Evolutionary conservation across 345 rosid genomes (phyloP).

Genomic region (Raphanus raphanistrum): DNA sequence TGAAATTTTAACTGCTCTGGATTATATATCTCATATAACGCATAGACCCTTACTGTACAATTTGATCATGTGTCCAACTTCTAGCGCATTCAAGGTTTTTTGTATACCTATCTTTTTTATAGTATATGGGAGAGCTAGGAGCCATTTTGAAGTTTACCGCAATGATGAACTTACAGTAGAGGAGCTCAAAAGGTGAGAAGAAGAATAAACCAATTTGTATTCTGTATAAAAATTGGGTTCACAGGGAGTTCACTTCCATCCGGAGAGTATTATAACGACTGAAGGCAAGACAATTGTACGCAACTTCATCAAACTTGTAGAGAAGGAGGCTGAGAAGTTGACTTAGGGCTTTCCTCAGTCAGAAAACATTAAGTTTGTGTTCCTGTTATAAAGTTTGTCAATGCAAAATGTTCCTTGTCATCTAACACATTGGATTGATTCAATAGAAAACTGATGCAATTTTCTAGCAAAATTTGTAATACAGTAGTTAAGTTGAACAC

Average conservation of each 20-base stretch:
- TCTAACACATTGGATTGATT: not conserved
- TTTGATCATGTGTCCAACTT: not conserved
- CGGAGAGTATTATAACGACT: conserved; percentile 82
- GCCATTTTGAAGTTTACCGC: conserved; percentile 80
- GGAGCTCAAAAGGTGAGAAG: conserved; percentile 65
- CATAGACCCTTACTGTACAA: too few relatives aligned
- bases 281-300: conserved; percentile 73
- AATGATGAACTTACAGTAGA: conserved; percentile 88
- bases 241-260: conserved; percentile 98
- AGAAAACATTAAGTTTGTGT: not conserved
- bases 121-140: conserved; percentile 96
- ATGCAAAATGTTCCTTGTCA: conserved; percentile 13
- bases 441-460: not conserved
- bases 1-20: too few relatives aligned
- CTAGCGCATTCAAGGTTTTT: not conserved
- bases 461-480: not conserved
- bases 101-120: not conserved
- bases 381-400: conserved; percentile 17
- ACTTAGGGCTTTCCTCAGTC: conserved; percentile 31
- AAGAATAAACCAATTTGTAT: not conserved
- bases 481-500: not conserved
- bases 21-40: too few relatives aligned
- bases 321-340: conserved; percentile 56
- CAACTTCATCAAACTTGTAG: conserved; percentile 69
- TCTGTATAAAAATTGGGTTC: not conserved